Evolutionary conservation across 352 stramenopile species (phyloP), one percentile per base, ranked within the genome.

Genomic region (Albugo candida): DNA sequence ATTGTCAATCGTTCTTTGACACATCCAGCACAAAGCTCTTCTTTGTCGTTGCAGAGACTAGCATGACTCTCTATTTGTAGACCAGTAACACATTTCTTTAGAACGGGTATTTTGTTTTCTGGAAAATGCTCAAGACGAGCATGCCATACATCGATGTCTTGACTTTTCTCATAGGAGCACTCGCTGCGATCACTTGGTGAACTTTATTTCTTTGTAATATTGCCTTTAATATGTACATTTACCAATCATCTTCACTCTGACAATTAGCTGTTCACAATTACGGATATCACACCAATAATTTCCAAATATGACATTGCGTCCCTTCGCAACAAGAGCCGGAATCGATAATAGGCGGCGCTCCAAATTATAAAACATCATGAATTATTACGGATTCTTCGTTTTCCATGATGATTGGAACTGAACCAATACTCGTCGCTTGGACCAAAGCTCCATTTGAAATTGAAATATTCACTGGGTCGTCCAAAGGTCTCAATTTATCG

Each of bases 141-240:
- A 46, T 58, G 52, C 45, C 35, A 54, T 1, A 36, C n/a, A 11
- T 49, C 21, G 16, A 17, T 41, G 14, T 20, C 21, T 47, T 49
- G n/a, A 41, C n/a, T 41, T n/a, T 41, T 14, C 14, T n/a, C 14
- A 14, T 41, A 14, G 14, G 36, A 41, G n/a, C n/a, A n/a, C n/a
- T n/a, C 14, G 14, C n/a, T 14, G 14, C 36, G 14, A 41, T n/a
- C 36, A n/a, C n/a, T n/a, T 14, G 14, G 14, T 14, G 14, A 14
- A n/a, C n/a, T 14, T n/a, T 41, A n/a, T n/a, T 14, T 14, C 14
- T n/a, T 41, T 14, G 14, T 41, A n/a, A n/a, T 14, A 41, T 14
- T n/a, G 36, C 14, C n/a, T 14, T 41, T n/a, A 41, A 14, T n/a
- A n/a, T n/a, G 36, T 14, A 41, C 36, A n/a, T 41, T 41, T 45